Percentiles rank a stretch among this genome's conserved stretches.
These are phyloP conservation scores for Nidularia sp. DNA, from an alignment of 768 basidiomycete species.

Conservation along the genomic window DNA sequence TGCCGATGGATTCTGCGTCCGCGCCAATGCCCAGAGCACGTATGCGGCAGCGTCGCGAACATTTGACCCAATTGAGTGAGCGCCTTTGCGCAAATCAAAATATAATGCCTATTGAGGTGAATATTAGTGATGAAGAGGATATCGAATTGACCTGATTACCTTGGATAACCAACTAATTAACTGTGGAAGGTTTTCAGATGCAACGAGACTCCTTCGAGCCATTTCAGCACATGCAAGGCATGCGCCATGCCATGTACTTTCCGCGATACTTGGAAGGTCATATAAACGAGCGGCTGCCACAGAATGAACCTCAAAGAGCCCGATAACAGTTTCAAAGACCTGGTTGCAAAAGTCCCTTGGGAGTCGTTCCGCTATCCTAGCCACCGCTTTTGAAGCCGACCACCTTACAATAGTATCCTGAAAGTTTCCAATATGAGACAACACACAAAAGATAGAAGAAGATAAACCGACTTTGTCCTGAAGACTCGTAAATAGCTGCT, in stretches of 20 bases:
- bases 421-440: conserved; percentile 2
- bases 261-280: conserved; percentile 73
- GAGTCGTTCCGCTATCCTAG: conserved; percentile 78
- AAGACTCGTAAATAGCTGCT: conserved; percentile 65
- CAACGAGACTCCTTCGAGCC: conserved; percentile 75
- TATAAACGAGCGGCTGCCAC: conserved; percentile 59
- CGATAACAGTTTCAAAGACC: conserved; percentile 76
- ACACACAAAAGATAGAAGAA: conserved; percentile 2
- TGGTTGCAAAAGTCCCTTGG: conserved; percentile 73
- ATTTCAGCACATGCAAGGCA: conserved; percentile 91
- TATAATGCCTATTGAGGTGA: conserved; percentile 64
- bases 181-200: conserved; percentile 49
- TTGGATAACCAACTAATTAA: conserved; percentile 80
- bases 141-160: conserved; percentile 34
- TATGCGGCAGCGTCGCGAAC: conserved; percentile 95
- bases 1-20: conserved; percentile 59
- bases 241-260: conserved; percentile 93
- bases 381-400: conserved; percentile 90
- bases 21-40: conserved; percentile 90
- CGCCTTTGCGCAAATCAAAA: conserved; percentile 88
- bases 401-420: conserved; percentile 95
- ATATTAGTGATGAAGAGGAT: conserved; percentile 1
- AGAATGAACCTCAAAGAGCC: conserved; percentile 74
- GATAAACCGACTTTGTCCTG: conserved; percentile 71
- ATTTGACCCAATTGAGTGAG: conserved; percentile 91